Evolutionary conservation across 805 yeast genomes (phyloP).

Genomic region (Brettanomyces bruxellensis): DNA sequence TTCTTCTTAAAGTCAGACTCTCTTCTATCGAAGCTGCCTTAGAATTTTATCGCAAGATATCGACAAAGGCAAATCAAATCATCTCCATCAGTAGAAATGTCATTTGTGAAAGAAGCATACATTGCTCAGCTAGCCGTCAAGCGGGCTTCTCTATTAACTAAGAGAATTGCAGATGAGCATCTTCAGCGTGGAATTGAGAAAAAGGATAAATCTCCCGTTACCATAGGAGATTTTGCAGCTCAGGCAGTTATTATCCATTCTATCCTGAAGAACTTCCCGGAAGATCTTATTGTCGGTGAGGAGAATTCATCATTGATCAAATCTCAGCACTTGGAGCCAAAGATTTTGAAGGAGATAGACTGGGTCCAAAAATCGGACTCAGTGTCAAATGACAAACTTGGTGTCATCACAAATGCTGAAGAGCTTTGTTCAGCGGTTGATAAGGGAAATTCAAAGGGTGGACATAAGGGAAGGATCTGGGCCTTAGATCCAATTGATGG

Average conservation of each 20-base stretch:
- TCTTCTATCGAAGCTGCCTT: too few species aligned
- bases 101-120: constrained; percentile 55
- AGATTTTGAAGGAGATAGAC: constrained; percentile 52
- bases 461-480: constrained; percentile 80
- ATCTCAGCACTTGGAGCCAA: constrained; percentile 39
- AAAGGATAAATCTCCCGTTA: constrained; percentile 88
- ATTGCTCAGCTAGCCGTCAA: constrained; percentile 88
- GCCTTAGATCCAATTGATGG: constrained; percentile 98
- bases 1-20: too few species aligned
- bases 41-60: too few species aligned
- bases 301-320: constrained; percentile 72
- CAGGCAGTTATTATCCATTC: constrained; percentile 90
- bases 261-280: constrained; percentile 67
- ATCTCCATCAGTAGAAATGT: neutral
- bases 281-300: constrained; percentile 87
- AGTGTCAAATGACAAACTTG: constrained; percentile 25
- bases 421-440: constrained; percentile 63
- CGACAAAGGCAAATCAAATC: too few species aligned
- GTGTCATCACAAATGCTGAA: constrained; percentile 33
- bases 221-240: constrained; percentile 93
- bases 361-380: constrained; percentile 41
- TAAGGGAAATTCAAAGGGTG: constrained; percentile 73
- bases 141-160: constrained; percentile 73
- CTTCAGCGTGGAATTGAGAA: constrained; percentile 57
- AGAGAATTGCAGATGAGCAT: constrained; percentile 48